Conservation (phyloP, 768 basidiomycete genomes). For the Leccinellum luteum region DNA sequence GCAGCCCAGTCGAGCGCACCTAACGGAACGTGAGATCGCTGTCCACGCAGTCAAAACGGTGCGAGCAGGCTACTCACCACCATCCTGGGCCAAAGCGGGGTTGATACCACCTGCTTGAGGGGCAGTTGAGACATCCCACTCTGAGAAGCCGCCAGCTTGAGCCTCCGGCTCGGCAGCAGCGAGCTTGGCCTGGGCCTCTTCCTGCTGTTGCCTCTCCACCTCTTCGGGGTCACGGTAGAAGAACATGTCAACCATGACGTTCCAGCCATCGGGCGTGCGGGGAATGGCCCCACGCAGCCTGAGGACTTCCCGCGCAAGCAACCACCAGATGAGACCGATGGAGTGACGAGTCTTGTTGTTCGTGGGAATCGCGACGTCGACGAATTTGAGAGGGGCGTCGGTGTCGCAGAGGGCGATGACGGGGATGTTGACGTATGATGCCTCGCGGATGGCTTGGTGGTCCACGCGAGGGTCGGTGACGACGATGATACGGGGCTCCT, state of each 20-base stretch:
- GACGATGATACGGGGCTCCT: slow-evolving; percentile 97
- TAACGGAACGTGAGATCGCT: slow-evolving; percentile 21
- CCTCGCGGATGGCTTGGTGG: slow-evolving; percentile 99
- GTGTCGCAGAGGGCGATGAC: slow-evolving; percentile 99
- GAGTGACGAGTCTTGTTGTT: slow-evolving; percentile 99
- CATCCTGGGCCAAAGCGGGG: slow-evolving; percentile 67
- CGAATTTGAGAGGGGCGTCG: slow-evolving; percentile 95
- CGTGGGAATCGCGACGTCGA: slow-evolving; percentile 97
- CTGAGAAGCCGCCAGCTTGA: slow-evolving; percentile 49
- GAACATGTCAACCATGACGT: slow-evolving; percentile 99
- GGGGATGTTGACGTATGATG: slow-evolving; percentile 99
- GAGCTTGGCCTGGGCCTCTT: slow-evolving; percentile 84
- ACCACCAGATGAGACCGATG: slow-evolving; percentile 97
- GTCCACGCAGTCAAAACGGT: background rate
- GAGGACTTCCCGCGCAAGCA: slow-evolving; percentile 96
- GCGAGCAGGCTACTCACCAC: slow-evolving; percentile 34
- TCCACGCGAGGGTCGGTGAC: slow-evolving; percentile 99
- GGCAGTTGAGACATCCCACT: slow-evolving; percentile 77
- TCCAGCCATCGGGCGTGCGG: slow-evolving; percentile 91
- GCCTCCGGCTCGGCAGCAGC: slow-evolving; percentile 55
- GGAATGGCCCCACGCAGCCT: slow-evolving; percentile 92
- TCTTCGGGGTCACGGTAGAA: slow-evolving; percentile 99
- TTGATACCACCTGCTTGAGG: slow-evolving; percentile 71
- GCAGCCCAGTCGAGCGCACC: slow-evolving; percentile 85
- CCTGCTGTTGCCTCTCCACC: slow-evolving; percentile 96